Evolutionary conservation across 331 rosid genomes (phyloP).

Genomic region (Quercus phellos): DNA sequence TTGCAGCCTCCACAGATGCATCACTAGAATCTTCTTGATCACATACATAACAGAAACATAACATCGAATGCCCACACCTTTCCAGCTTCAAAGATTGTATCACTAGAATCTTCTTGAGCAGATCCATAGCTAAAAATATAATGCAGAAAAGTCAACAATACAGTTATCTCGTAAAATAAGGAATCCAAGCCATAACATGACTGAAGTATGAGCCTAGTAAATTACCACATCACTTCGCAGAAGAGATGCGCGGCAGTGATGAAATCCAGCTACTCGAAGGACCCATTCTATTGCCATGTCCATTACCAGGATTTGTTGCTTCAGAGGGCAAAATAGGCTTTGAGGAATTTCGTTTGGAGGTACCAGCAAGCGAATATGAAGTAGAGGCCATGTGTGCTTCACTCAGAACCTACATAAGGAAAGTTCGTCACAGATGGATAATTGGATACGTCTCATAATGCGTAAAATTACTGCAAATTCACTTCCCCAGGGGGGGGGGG

Average conservation of each 20-base stretch:
- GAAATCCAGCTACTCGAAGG: conserved; percentile 92
- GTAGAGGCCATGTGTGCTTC: conserved; percentile 56
- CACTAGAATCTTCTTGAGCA: conserved; percentile 27
- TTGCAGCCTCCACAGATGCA: conserved; percentile 33
- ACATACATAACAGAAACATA: conserved; percentile 18
- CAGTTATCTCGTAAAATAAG: not conserved
- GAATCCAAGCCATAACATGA: not conserved
- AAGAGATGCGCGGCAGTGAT: conserved; percentile 70
- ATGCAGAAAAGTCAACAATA: conserved; percentile 18
- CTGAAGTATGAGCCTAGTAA: conserved; percentile 7
- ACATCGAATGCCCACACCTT: conserved; percentile 32
- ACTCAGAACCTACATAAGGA: conserved; percentile 44
- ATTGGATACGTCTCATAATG: not conserved
- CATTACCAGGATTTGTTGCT: conserved; percentile 46
- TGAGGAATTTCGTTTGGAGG: conserved; percentile 54
- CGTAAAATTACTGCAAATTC: not conserved
- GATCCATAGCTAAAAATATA: conserved; percentile 41
- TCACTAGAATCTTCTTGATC: conserved; percentile 36
- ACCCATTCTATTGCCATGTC: conserved; percentile 56
- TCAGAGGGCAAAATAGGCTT: conserved; percentile 55
- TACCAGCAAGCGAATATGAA: conserved; percentile 45
- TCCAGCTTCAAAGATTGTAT: conserved; percentile 38
- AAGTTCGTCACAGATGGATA: conserved; percentile 5
- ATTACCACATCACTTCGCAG: conserved; percentile 75
- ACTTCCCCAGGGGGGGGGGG: too few relatives aligned